Evolutionary conservation across 345 rosid genomes (phyloP).

Genomic region (Moricandia arvensis): DNA sequence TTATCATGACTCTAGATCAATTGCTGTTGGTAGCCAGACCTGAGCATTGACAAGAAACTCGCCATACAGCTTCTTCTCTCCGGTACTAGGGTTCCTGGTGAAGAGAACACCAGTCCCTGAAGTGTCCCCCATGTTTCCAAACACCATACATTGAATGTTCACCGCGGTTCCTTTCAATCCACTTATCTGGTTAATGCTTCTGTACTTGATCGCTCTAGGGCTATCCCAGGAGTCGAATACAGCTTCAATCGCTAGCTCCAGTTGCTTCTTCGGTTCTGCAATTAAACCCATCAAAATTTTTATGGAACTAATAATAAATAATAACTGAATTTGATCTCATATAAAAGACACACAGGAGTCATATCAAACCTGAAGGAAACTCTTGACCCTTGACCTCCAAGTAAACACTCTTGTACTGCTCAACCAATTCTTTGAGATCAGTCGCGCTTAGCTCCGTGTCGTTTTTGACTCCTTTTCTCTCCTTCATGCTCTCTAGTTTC

Average conservation of each 20-base stretch:
- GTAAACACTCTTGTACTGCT: slow-evolving; percentile 79
- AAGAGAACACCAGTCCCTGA: slow-evolving; percentile 95
- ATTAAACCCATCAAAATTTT: not conserved
- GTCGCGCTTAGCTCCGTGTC: slow-evolving; percentile 70
- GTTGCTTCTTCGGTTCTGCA: slow-evolving; percentile 75
- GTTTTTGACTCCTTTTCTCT: slow-evolving; percentile 55
- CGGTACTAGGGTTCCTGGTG: slow-evolving; percentile 93
- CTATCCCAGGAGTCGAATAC: slow-evolving; percentile 97
- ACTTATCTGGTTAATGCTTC: slow-evolving; percentile 83
- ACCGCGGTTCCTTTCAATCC: slow-evolving; percentile 93
- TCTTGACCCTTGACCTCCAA: slow-evolving; percentile 55
- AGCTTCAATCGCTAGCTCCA: slow-evolving; percentile 65
- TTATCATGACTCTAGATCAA: not conserved
- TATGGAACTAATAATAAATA: not conserved
- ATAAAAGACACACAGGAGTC: not conserved
- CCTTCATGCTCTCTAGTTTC: slow-evolving; percentile 67
- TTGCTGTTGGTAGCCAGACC: slow-evolving; percentile 33
- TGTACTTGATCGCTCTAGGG: slow-evolving; percentile 73
- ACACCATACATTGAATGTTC: slow-evolving; percentile 91
- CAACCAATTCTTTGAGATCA: slow-evolving; percentile 82
- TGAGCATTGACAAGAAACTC: slow-evolving; percentile 94
- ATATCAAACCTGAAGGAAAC: slow-evolving; percentile 77
- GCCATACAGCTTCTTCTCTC: slow-evolving; percentile 85
- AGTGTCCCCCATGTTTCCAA: slow-evolving; percentile 93
- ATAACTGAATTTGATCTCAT: not conserved